Base-by-base conservation (phyloP, 2,329 filamentous ascomycete species). In the Myriosclerotinia duriaeana region DNA sequence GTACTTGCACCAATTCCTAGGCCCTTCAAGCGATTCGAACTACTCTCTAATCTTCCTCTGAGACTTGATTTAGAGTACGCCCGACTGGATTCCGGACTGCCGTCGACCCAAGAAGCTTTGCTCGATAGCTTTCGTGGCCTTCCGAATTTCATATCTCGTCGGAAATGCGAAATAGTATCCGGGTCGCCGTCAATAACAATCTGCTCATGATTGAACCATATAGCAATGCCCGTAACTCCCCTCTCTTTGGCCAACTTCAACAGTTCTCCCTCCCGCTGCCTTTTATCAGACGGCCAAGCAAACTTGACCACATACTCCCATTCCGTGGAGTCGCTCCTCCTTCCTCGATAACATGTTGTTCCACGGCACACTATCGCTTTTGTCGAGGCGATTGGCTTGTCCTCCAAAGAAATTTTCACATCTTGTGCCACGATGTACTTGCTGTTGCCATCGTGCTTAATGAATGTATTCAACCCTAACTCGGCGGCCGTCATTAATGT, bases 281-380 rank as follows among this genome's bases (percentile, higher is more conserved):
- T 72, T 72, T 74, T 74, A 52, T 76, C 71, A 50, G 71, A 76
- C 40, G 67, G 69, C 74, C 71, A 77, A 53, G 73, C 72, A 67
- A 77, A 77, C 68, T 78, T 77, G n/a, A 73, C 71, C 9, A 78
- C 70, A 46, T 70, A 68, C 48, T 72, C 58, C 68, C 61, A 69
- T 46, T 74, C 60, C 42, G 46, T 71, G 30, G 66, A 68, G 65
- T 68, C 72, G 63, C 36, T 44, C 65, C 60, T 71, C 54, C 52
- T 70, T 68, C 60, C 67, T 67, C 54, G 58, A 71, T 71, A 71
- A 65, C 65, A 71, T 9, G 59, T 69, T 67, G 55, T 71, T 71
- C 67, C 69, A 17, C 60, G 34, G 44, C 53, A 72, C 20, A 72
- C 67, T 71, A 72, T 72, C 34, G 68, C 68, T 68, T 72, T 71